phyloP scores from a whole-genome alignment of 2,329 filamentous ascomycete genomes.

The Immersiporthe knoxdaviesiana region DNA sequence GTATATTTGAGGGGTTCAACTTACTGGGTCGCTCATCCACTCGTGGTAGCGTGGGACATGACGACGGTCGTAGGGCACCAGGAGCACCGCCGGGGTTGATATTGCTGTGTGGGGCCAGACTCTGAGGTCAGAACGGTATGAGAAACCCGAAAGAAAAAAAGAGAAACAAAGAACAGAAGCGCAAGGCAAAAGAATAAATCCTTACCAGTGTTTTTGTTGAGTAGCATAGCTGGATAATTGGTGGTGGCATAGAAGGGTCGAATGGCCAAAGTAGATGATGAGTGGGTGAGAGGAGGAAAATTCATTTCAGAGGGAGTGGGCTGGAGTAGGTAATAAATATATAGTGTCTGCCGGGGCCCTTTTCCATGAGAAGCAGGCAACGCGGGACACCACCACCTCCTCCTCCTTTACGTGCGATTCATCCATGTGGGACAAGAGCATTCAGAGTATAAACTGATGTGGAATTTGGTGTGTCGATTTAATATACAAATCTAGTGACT shows the following conservation, averaged over 20 bases:
- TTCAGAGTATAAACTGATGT: background rate
- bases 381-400: background rate
- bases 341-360: background rate
- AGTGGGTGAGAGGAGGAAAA: slow-evolving; percentile 7
- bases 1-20: slow-evolving; percentile 22
- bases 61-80: slow-evolving; percentile 81
- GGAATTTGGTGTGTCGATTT: background rate
- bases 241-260: background rate
- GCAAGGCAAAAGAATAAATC: background rate
- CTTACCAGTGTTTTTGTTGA: slow-evolving; percentile 50
- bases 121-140: background rate
- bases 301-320: background rate
- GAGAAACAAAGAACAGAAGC: background rate
- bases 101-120: slow-evolving; percentile 56
- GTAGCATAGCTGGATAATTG: slow-evolving; percentile 42
- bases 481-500: background rate
- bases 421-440: background rate
- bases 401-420: background rate
- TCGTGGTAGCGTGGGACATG: slow-evolving; percentile 83
- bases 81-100: slow-evolving; percentile 65
- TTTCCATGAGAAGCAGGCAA: background rate
- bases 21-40: slow-evolving; percentile 86
- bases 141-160: no score
- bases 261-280: background rate
- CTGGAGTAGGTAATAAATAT: background rate